Percentiles rank a stretch among this genome's conserved stretches.
phyloP scores from a whole-genome alignment of 208 protist species.

The Phytomonas serpens region DNA sequence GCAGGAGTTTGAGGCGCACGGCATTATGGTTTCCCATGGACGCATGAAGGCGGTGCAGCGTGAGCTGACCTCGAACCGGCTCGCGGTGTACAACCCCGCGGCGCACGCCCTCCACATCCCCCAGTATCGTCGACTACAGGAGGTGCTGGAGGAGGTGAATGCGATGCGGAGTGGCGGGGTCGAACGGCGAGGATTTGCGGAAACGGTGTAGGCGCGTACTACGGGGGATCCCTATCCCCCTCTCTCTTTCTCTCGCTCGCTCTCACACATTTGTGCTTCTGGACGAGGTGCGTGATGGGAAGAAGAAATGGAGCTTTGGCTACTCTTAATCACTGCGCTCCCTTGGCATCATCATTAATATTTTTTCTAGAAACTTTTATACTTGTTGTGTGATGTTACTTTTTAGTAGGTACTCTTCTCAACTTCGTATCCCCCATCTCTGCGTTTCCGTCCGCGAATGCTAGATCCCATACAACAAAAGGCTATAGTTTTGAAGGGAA shows the following conservation, averaged over 20 bases:
- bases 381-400: not conserved
- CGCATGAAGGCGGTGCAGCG: conserved; percentile 55
- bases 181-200: not conserved
- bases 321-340: not conserved
- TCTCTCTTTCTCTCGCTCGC: not conserved
- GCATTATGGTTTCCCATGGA: conserved; percentile 58
- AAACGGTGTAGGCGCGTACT: conserved; percentile 11
- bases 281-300: not conserved
- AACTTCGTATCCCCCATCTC: not conserved
- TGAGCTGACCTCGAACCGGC: conserved; percentile 79
- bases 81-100: conserved; percentile 63
- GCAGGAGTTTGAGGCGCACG: conserved; percentile 47
- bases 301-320: not conserved
- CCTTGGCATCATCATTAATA: not conserved
- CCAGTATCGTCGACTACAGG: conserved; percentile 44
- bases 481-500: not conserved
- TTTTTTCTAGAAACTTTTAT: not conserved
- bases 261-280: not conserved
- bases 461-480: no score
- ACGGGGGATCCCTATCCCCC: not conserved
- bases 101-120: conserved; percentile 68
- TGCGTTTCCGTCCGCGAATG: not conserved
- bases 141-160: conserved; percentile 61
- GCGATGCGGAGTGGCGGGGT: conserved; percentile 19
- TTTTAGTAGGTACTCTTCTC: not conserved